These are phyloP conservation scores for Cercospora sp. DNA, from an alignment of 2,329 filamentous ascomycete genomes.

Conservation along the genomic window DNA sequence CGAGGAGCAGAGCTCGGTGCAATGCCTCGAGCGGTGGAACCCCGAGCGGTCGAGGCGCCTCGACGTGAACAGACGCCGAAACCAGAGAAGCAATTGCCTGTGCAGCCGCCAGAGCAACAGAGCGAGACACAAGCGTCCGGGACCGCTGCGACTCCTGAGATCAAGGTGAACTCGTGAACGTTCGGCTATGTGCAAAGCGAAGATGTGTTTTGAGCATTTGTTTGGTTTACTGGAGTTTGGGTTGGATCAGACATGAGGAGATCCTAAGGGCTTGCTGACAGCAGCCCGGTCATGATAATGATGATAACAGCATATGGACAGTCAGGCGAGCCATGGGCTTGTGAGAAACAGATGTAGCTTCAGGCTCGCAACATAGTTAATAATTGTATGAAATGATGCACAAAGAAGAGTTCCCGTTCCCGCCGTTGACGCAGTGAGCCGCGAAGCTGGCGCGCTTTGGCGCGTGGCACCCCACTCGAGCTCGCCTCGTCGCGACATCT, in stretches of 20 bases:
- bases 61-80: conserved; percentile 34
- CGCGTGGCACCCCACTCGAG: not conserved
- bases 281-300: conserved; percentile 4
- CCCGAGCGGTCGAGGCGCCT: conserved; percentile 46
- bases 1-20: conserved; percentile 70
- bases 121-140: conserved; percentile 18
- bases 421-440: not conserved
- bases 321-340: not conserved
- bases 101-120: conserved; percentile 14
- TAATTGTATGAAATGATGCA: not conserved
- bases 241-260: not conserved
- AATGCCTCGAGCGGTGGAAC: conserved; percentile 45
- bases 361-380: not conserved
- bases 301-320: not conserved
- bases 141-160: conserved; percentile 31
- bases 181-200: not conserved
- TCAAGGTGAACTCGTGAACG: conserved; percentile 31
- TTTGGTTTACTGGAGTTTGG: not conserved
- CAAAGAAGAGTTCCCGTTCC: not conserved
- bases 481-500: conserved; percentile 1
- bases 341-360: not conserved
- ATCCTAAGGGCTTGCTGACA: not conserved
- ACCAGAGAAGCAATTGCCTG: conserved; percentile 27
- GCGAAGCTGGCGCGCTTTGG: not conserved
- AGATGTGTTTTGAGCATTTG: conserved; percentile 1